phyloP scores from a whole-genome alignment of 176 grass and related monocot species.

The Panicum miliaceum region DNA sequence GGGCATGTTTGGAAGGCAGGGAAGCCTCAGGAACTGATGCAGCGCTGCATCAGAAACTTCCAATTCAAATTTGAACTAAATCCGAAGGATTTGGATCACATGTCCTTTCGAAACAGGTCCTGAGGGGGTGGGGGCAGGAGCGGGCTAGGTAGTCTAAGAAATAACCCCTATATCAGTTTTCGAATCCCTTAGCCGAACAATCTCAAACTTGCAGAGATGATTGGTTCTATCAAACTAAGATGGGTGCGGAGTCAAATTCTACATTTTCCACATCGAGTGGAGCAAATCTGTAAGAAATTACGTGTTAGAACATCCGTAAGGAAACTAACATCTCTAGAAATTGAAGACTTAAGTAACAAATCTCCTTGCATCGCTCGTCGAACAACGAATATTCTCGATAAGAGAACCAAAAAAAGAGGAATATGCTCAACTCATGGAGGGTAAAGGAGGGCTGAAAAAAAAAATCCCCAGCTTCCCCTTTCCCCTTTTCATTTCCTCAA shows the following conservation, averaged over 20 bases:
- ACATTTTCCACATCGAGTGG: neutral
- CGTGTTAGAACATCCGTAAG: neutral
- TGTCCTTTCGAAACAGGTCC: neutral
- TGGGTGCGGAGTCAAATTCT: neutral
- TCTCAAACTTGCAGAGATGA: neutral
- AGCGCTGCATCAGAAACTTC: neutral
- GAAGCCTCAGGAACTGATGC: neutral
- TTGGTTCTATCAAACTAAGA: neutral
- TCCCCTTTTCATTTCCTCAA: neutral
- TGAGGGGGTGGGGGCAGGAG: neutral
- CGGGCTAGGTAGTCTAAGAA: neutral
- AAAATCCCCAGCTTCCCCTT: neutral
- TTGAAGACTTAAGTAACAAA: neutral
- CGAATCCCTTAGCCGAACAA: neutral
- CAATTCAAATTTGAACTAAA: neutral
- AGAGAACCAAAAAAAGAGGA: neutral
- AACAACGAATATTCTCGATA: slow-evolving; percentile 11
- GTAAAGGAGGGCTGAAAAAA: neutral
- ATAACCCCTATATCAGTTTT: neutral
- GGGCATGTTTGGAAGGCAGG: neutral
- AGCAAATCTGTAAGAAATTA: neutral
- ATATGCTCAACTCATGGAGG: neutral
- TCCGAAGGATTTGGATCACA: neutral
- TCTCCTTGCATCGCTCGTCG: neutral
- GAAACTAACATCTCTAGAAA: neutral